Evolutionary conservation across 1,284 basidiomycete genomes (phyloP).

Genomic region (Cryptococcus sp.): DNA sequence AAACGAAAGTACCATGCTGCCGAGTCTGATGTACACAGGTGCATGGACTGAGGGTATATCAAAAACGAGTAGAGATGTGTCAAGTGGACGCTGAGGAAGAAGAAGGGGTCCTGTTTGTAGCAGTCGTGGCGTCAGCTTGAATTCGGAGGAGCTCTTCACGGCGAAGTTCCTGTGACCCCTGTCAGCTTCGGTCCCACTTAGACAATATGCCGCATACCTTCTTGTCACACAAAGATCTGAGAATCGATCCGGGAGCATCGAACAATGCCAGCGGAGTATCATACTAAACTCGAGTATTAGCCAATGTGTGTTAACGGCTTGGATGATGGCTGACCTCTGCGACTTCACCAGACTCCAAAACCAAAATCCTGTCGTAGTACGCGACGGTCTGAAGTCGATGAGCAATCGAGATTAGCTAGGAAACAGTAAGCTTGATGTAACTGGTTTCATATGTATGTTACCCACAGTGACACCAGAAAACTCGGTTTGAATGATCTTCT

Average conservation of each 20-base stretch:
- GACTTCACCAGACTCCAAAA: slow-evolving; percentile 38
- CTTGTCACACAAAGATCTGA: slow-evolving; percentile 10
- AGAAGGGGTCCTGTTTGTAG: too few relatives aligned
- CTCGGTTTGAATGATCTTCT: slow-evolving; percentile 66
- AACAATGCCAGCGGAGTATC: slow-evolving; percentile 45
- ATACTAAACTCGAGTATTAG: slow-evolving; percentile 16
- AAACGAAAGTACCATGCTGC: too few relatives aligned
- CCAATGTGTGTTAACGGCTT: not conserved
- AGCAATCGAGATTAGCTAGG: slow-evolving; percentile 61
- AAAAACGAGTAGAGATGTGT: too few relatives aligned
- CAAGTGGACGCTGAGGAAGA: too few relatives aligned
- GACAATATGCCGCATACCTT: slow-evolving; percentile 2
- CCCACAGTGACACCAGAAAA: slow-evolving; percentile 49
- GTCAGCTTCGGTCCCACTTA: not conserved
- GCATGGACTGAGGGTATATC: too few relatives aligned
- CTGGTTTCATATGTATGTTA: not conserved
- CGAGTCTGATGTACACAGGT: too few relatives aligned
- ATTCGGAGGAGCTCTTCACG: slow-evolving; percentile 2
- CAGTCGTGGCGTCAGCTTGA: not conserved
- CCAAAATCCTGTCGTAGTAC: slow-evolving; percentile 43
- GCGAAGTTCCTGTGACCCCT: not conserved
- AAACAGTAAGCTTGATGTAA: slow-evolving; percentile 35
- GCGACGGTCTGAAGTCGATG: slow-evolving; percentile 69
- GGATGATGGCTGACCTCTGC: slow-evolving; percentile 20
- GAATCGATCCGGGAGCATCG: slow-evolving; percentile 35